Evolutionary conservation across 176 grass and related monocot genomes (phyloP), one percentile per base, ranked within the genome.

Genomic region (Oryza rufipogon): DNA sequence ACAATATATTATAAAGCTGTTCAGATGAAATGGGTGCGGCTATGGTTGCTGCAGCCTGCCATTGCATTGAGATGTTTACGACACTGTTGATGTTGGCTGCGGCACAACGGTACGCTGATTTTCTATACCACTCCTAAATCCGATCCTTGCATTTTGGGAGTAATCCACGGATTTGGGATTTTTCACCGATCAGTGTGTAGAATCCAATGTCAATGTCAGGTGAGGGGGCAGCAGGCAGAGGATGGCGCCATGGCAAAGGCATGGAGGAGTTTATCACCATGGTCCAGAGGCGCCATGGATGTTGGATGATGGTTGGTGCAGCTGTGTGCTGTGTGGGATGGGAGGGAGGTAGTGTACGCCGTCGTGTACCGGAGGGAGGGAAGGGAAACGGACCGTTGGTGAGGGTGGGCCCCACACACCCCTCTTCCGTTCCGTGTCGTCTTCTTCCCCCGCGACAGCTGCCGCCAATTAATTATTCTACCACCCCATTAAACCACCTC

Each of bases 391-490:
- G 80, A 67, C 78, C 66, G 88, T 83, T 83, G 84, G 74, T 45
- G 71, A 13, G 28, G 49, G 51, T 0, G 52, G 72, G 77, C 16
- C 23, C 77, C 72, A 32, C 60, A 15, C 75, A 15, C 22, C 4
- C 49, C 49, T 15, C 26, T 67, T 66, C 66, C 73, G 88, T 81
- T 71, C 44, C 83, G 79, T 86, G 88, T 90, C 74, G 80, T 56
- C 74, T 90, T 87, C 89, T 84, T 33, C 80, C 41, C 41, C 66
- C 41, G 73, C 66, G 73, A 88, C 86, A 90, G 89, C 89, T 91
- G 89, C 89, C 75, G 80, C 85, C 64, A 75, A 87, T 91, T 84
- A 91, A 91, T 87, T 87, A 91, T 76, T 91, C 85, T 30, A 6
- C 8, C 3, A 26, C 28, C n/a, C 76, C 85, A 87, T 91, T 91